These are phyloP conservation scores for Penicillium olsonii DNA, from an alignment of 2,329 filamentous ascomycete species.

Conservation along the genomic window DNA sequence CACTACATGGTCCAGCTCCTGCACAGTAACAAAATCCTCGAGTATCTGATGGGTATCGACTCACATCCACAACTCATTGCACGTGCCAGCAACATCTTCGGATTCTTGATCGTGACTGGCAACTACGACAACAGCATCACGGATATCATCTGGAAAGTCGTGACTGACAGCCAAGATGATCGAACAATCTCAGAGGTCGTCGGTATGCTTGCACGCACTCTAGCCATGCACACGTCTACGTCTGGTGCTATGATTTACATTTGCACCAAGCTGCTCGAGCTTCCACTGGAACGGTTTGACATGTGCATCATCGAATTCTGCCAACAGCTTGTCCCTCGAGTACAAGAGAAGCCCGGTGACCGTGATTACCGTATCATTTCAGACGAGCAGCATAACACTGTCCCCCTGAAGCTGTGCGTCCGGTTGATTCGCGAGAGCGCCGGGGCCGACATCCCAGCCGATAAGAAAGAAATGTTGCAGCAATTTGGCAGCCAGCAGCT, in stretches of 20 bases:
- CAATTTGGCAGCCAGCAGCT: slow-evolving; percentile 64
- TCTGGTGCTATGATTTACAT: slow-evolving; percentile 61
- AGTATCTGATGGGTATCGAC: slow-evolving; percentile 85
- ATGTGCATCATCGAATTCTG: slow-evolving; percentile 63
- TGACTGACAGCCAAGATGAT: slow-evolving; percentile 78
- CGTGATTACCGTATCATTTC: slow-evolving; percentile 26
- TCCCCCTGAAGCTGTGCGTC: slow-evolving; percentile 59
- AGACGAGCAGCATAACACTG: slow-evolving; percentile 34
- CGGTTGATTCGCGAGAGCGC: slow-evolving; percentile 73
- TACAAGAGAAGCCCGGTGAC: slow-evolving; percentile 47
- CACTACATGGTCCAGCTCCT: slow-evolving; percentile 70
- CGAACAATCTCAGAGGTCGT: slow-evolving; percentile 80
- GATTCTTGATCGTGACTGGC: slow-evolving; percentile 78
- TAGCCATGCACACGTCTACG: slow-evolving; percentile 46
- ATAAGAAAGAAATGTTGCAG: slow-evolving; percentile 64
- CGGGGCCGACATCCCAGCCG: slow-evolving; percentile 55
- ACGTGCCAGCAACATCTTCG: slow-evolving; percentile 79
- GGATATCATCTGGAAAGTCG: slow-evolving; percentile 80
- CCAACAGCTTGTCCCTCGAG: slow-evolving; percentile 56
- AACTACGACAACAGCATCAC: slow-evolving; percentile 72
- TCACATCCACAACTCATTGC: slow-evolving; percentile 89
- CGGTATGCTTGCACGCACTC: slow-evolving; percentile 60
- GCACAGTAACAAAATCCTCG: slow-evolving; percentile 68
- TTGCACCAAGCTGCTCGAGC: slow-evolving; percentile 67
- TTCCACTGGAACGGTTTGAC: slow-evolving; percentile 66